Percentiles rank a stretch among this genome's conserved stretches.
phyloP scores from a whole-genome alignment of 2,329 filamentous ascomycete genomes.

The Aureobasidium sp. region DNA sequence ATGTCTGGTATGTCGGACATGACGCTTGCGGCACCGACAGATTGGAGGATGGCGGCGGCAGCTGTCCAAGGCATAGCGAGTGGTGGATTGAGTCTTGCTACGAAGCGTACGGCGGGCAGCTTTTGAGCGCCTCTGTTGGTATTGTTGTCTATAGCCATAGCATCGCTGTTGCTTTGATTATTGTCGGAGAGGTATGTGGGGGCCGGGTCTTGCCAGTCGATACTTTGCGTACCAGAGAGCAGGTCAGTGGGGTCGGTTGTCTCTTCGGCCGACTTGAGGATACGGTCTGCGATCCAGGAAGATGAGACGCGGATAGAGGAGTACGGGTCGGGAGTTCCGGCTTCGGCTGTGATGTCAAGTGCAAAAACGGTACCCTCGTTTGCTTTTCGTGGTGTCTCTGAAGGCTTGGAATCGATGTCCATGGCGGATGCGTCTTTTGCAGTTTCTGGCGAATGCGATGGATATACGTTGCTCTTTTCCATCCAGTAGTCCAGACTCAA shows the following conservation, averaged over 20 bases:
- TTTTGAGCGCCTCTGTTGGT: conserved; percentile 34
- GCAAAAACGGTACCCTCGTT: conserved; percentile 47
- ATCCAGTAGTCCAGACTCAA: conserved; percentile 73
- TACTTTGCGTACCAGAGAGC: conserved; percentile 28
- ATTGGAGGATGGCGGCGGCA: conserved; percentile 54
- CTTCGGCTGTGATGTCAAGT: conserved; percentile 58
- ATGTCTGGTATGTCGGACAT: background rate
- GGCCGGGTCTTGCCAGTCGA: conserved; percentile 67
- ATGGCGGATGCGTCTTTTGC: conserved; percentile 25
- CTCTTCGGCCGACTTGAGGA: conserved; percentile 46
- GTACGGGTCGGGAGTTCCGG: conserved; percentile 39
- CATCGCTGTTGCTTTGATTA: conserved; percentile 34
- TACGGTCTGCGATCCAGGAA: conserved; percentile 61
- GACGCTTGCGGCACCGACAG: conserved; percentile 30
- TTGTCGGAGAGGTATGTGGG: conserved; percentile 45
- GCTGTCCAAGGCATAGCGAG: conserved; percentile 59
- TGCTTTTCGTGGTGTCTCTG: background rate
- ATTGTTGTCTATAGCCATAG: conserved; percentile 48
- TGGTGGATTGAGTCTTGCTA: conserved; percentile 66
- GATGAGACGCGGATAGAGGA: conserved; percentile 62
- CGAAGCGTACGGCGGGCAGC: conserved; percentile 65
- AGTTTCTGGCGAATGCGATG: background rate
- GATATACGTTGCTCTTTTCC: conserved; percentile 21
- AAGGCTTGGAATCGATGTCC: conserved; percentile 24
- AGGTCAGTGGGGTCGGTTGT: conserved; percentile 27